Conservation (phyloP, 208 protist species). For the Trypanosoma scelopori region DNA sequence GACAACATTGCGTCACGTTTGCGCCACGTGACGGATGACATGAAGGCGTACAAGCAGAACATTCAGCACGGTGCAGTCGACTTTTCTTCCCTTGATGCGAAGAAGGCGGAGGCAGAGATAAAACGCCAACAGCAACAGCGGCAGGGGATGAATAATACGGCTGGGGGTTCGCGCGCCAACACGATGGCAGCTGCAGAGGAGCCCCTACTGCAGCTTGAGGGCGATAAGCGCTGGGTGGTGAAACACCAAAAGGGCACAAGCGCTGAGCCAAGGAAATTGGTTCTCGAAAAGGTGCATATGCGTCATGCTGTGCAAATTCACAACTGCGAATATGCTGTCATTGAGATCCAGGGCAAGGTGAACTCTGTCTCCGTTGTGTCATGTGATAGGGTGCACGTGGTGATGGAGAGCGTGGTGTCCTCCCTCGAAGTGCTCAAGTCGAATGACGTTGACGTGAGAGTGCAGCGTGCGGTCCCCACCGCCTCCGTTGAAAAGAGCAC, state of each 20-base stretch:
- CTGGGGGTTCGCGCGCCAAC: not conserved
- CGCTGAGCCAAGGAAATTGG: slow-evolving; percentile 37
- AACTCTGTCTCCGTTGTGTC: slow-evolving; percentile 75
- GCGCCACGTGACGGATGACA: slow-evolving; percentile 67
- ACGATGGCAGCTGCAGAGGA: not conserved
- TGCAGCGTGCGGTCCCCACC: slow-evolving; percentile 57
- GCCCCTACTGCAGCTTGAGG: slow-evolving; percentile 51
- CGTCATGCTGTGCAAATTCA: slow-evolving; percentile 75
- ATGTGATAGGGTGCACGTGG: slow-evolving; percentile 74
- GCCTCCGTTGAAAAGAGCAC: slow-evolving; percentile 63
- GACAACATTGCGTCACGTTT: slow-evolving; percentile 67
- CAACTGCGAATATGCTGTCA: slow-evolving; percentile 60
- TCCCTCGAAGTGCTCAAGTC: slow-evolving; percentile 75
- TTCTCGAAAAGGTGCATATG: slow-evolving; percentile 61
- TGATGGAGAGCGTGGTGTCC: slow-evolving; percentile 60
- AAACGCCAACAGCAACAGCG: slow-evolving; percentile 23
- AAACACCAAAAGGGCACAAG: slow-evolving; percentile 51
- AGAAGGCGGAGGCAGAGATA: slow-evolving; percentile 56
- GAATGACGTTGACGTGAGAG: slow-evolving; percentile 60
- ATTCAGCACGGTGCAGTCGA: slow-evolving; percentile 64
- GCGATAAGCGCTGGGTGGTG: slow-evolving; percentile 72
- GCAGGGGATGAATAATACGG: not conserved
- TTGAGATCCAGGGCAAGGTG: slow-evolving; percentile 74
- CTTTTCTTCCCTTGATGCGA: slow-evolving; percentile 57
- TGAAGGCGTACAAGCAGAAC: slow-evolving; percentile 82